These are phyloP conservation scores for Boletus pseudo-olivaceus DNA, from an alignment of 768 basidiomycete genomes.

Conservation along the genomic window DNA sequence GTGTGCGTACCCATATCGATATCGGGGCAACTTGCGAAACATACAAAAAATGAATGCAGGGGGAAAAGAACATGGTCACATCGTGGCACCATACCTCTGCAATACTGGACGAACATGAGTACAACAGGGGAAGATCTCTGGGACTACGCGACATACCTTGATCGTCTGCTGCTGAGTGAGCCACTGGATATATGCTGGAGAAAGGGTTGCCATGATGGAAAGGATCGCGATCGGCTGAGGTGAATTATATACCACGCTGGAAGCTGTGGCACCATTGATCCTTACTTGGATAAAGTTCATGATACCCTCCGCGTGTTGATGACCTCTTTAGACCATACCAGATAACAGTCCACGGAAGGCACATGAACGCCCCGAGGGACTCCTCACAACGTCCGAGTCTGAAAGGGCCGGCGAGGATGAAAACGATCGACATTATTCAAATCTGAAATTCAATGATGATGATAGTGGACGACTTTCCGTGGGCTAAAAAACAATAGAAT, in stretches of 20 bases:
- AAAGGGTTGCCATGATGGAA: not conserved
- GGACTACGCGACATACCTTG: not conserved
- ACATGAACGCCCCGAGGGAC: no score
- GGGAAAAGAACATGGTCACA: not conserved
- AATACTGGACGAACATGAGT: slow-evolving; percentile 1
- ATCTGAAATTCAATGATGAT: no score
- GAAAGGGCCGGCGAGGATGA: no score
- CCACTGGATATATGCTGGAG: slow-evolving; percentile 1
- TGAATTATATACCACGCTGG: not conserved
- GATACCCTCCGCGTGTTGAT: not conserved
- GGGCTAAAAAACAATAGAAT: no score
- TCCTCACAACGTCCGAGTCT: no score
- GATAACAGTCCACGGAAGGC: not conserved
- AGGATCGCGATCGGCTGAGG: not conserved
- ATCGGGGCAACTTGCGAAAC: slow-evolving; percentile 5
- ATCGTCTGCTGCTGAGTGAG: slow-evolving; percentile 8
- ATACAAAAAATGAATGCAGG: not conserved
- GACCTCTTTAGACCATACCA: not conserved
- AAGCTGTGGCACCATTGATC: not conserved
- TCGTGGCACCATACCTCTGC: slow-evolving; percentile 1
- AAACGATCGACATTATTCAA: no score
- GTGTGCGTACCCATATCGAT: slow-evolving; percentile 8
- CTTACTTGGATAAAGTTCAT: not conserved
- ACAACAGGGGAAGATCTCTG: no score
- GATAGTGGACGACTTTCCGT: no score